A percentile compares a stretch with the other conserved stretches of the same genome.
These are phyloP conservation scores for Phylloporus sp. DNA, from an alignment of 768 basidiomycete species.

Conservation along the genomic window DNA sequence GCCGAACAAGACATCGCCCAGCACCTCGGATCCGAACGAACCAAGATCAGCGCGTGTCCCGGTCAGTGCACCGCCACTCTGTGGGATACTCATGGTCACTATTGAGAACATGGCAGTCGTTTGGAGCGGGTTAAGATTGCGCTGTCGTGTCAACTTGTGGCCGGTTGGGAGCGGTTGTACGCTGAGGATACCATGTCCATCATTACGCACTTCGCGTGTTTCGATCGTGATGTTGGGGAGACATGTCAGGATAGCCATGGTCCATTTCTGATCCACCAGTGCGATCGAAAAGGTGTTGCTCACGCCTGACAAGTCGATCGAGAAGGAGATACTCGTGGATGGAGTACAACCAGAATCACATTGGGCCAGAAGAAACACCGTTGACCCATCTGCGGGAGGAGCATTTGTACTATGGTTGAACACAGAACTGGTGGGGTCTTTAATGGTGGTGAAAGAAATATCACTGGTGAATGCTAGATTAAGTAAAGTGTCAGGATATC, in stretches of 20 bases:
- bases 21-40: constrained; percentile 16
- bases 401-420: constrained; percentile 23
- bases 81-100: constrained; percentile 8
- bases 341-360: constrained; percentile 18
- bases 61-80: background rate
- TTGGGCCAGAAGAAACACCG: constrained; percentile 18
- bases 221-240: constrained; percentile 21
- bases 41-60: background rate
- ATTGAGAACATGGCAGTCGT: constrained; percentile 24
- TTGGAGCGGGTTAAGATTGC: constrained; percentile 24
- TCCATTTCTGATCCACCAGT: constrained; percentile 17
- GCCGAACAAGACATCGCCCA: constrained; percentile 21
- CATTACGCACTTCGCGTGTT: constrained; percentile 26
- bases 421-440: constrained; percentile 6
- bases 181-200: constrained; percentile 13
- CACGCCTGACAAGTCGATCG: constrained; percentile 14
- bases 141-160: constrained; percentile 12
- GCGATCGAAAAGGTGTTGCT: constrained; percentile 11
- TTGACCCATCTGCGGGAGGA: constrained; percentile 18
- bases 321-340: background rate
- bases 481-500: background rate
- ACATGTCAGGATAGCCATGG: constrained; percentile 20
- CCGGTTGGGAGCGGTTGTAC: constrained; percentile 17
- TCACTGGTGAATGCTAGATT: background rate
- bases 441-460: constrained; percentile 2